A percentile compares a stretch with the other conserved stretches of the same genome.
phyloP scores from a whole-genome alignment of 2,329 filamentous ascomycete species.

The Microsporum audouinii region DNA sequence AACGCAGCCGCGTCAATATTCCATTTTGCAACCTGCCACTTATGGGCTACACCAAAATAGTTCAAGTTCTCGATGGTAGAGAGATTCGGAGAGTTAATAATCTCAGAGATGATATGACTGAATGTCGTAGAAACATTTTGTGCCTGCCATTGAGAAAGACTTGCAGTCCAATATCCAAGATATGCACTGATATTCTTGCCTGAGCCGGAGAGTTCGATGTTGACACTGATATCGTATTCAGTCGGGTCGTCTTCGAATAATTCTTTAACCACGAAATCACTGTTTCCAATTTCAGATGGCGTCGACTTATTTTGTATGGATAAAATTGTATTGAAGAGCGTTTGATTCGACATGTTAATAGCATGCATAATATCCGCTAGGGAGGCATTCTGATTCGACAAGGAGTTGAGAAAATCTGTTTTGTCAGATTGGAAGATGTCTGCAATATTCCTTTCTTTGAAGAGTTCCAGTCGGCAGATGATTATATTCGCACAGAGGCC shows the following conservation, averaged over 20 bases:
- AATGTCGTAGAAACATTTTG: background rate
- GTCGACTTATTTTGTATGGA: background rate
- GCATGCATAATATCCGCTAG: slow-evolving; percentile 30
- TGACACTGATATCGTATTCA: background rate
- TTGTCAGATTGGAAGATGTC: slow-evolving; percentile 49
- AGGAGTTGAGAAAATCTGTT: slow-evolving; percentile 44
- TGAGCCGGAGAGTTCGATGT: background rate
- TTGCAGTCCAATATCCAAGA: background rate
- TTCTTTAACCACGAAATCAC: background rate
- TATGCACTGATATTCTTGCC: background rate
- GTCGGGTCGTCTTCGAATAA: background rate
- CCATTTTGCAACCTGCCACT: background rate
- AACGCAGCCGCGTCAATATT: background rate
- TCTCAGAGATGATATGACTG: background rate
- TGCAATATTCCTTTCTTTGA: slow-evolving; percentile 26
- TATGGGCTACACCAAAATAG: background rate
- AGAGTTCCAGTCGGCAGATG: slow-evolving; percentile 31
- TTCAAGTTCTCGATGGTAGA: background rate
- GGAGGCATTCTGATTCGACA: slow-evolving; percentile 51
- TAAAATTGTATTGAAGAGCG: background rate
- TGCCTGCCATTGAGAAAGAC: background rate
- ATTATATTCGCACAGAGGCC: slow-evolving; percentile 33
- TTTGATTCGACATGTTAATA: background rate
- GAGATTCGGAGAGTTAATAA: background rate
- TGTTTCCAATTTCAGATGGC: background rate